Percentiles rank a stretch among this genome's conserved stretches.
These are phyloP conservation scores for Helianthus annuus DNA, from an alignment of 129 eudicot species.

Conservation along the genomic window HanXRQr2.0-SUNRISE NC_035445.2:144296549-144297048, in stretches of 20 bases:
- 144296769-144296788: conserved; percentile 6
- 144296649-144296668: conserved; percentile 2
- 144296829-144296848: background rate
- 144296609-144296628: background rate
- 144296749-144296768: conserved; percentile 54
- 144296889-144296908: background rate
- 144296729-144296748: conserved; percentile 98
- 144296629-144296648: background rate
- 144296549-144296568: background rate
- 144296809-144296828: background rate
- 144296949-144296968: background rate
- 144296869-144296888: background rate
- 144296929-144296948: background rate
- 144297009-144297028: background rate
- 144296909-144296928: background rate
- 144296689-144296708: conserved; percentile 93
- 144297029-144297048: background rate
- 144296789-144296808: background rate
- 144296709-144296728: conserved; percentile 99
- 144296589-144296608: background rate
- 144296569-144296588: background rate
- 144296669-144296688: conserved; percentile 19
- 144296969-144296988: background rate
- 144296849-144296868: background rate
- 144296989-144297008: background rate